Conservation (phyloP, 2,329 filamentous ascomycete species). For the Paraconiothyrium brasiliense region DNA sequence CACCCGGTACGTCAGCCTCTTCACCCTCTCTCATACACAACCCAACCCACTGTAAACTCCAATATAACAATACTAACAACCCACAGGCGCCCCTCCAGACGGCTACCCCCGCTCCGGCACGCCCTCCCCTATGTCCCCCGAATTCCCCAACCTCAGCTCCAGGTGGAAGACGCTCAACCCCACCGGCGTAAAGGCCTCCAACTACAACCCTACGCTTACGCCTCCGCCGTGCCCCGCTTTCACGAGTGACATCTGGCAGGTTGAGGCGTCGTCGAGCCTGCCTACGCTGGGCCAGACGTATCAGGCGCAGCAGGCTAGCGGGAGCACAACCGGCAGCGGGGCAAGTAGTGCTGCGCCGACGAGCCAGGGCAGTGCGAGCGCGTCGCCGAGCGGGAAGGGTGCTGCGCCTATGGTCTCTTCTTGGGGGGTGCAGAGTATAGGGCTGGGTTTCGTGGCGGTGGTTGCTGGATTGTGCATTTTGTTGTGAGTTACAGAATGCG, state of each 20-base stretch:
- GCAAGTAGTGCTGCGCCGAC: constrained; percentile 13
- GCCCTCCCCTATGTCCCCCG: constrained; percentile 76
- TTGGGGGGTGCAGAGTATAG: constrained; percentile 31
- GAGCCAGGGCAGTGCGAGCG: constrained; percentile 15
- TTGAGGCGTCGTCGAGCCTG: constrained; percentile 74
- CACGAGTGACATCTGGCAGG: constrained; percentile 75
- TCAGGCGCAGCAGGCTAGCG: constrained; percentile 26
- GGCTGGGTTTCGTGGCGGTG: constrained; percentile 30
- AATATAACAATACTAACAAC: not conserved
- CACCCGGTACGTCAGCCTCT: constrained; percentile 24
- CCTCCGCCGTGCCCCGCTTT: constrained; percentile 75
- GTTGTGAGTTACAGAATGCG: constrained; percentile 27
- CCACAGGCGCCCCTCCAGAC: constrained; percentile 60
- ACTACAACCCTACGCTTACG: constrained; percentile 70
- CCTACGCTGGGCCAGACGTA: constrained; percentile 69
- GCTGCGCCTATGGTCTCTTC: constrained; percentile 26
- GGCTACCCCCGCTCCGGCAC: constrained; percentile 77
- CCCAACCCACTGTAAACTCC: not conserved
- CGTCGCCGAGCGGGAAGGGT: constrained; percentile 22
- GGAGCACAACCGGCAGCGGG: constrained; percentile 21
- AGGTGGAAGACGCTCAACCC: constrained; percentile 80
- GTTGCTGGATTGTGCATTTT: constrained; percentile 37
- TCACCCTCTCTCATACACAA: too few relatives aligned
- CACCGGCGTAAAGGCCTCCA: constrained; percentile 70
- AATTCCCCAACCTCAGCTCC: constrained; percentile 79